A percentile compares a stretch with the other conserved stretches of the same genome.
Evolutionary conservation across 352 stramenopile genomes (phyloP).

Genomic region (Phytophthora podocarpi): DNA sequence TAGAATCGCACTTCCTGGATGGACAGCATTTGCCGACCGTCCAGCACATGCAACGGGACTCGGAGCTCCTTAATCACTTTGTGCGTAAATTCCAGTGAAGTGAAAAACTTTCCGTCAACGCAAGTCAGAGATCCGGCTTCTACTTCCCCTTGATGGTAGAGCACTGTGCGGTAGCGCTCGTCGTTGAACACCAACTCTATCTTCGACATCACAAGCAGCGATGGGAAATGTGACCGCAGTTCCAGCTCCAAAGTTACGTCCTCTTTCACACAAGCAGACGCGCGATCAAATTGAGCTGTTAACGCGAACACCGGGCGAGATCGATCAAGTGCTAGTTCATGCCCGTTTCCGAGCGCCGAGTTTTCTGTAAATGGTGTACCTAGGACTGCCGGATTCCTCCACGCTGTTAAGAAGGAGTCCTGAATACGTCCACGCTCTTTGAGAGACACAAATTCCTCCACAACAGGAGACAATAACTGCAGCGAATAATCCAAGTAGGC

Average conservation of each 20-base stretch:
- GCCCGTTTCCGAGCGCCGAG: conserved; percentile 41
- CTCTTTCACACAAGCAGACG: conserved; percentile 74
- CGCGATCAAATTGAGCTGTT: conserved; percentile 60
- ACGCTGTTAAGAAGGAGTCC: conserved; percentile 66
- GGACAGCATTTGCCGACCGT: conserved; percentile 54
- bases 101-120: conserved; percentile 43
- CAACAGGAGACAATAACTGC: conserved; percentile 73
- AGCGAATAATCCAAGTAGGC: conserved; percentile 82
- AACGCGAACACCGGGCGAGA: conserved; percentile 58
- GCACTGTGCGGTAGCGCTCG: conserved; percentile 68
- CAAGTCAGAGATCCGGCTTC: conserved; percentile 9
- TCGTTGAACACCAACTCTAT: conserved; percentile 80
- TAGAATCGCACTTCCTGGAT: conserved; percentile 75
- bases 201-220: conserved; percentile 56
- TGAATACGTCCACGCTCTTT: conserved; percentile 64
- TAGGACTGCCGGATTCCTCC: conserved; percentile 49
- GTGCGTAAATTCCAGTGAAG: conserved; percentile 57
- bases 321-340: conserved; percentile 59
- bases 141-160: conserved; percentile 50
- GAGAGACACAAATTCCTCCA: conserved; percentile 71
- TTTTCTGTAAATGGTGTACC: conserved; percentile 47
- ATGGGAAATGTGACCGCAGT: conserved; percentile 65
- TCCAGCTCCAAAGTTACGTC: conserved; percentile 55
- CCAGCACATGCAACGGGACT: conserved; percentile 60
- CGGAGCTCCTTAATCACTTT: conserved; percentile 40